Percentiles rank a stretch among this genome's conserved stretches.
Evolutionary conservation across 257 asterid genomes (phyloP).

Genomic region (Ballota nigra): DNA sequence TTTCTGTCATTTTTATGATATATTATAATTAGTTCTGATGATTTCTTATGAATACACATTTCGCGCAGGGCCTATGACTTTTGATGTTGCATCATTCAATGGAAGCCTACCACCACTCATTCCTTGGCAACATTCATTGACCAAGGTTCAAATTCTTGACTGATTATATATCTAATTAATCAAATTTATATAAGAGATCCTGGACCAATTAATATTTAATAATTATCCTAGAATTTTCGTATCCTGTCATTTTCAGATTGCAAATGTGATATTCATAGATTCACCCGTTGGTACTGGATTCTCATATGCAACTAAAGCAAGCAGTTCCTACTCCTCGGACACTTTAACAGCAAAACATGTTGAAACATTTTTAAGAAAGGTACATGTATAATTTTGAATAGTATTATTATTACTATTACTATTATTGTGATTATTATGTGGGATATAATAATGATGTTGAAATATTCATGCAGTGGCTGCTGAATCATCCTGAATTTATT

Average conservation of each 20-base stretch:
- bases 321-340: not conserved
- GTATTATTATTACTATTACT: not conserved
- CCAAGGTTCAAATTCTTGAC: slow-evolving; percentile 10
- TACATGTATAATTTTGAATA: not conserved
- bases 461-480: slow-evolving; percentile 37
- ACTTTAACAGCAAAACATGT: not conserved
- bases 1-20: not conserved
- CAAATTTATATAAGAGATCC: not conserved
- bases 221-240: not conserved
- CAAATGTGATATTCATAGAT: slow-evolving; percentile 7
- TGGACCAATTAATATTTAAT: not conserved
- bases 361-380: slow-evolving; percentile 9
- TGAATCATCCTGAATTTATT: slow-evolving; percentile 28
- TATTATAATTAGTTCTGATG: not conserved
- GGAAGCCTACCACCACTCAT: slow-evolving; percentile 4
- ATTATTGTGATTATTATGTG: slow-evolving; percentile 3
- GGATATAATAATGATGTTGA: not conserved
- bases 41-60: not conserved
- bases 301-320: not conserved
- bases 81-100: slow-evolving; percentile 14
- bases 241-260: not conserved
- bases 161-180: not conserved
- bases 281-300: slow-evolving; percentile 22
- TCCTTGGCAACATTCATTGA: slow-evolving; percentile 16
- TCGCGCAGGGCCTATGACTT: slow-evolving; percentile 8